A percentile compares a stretch with the other conserved stretches of the same genome.
phyloP scores from a whole-genome alignment of 768 basidiomycete species.

The Trametes cingulata region DNA sequence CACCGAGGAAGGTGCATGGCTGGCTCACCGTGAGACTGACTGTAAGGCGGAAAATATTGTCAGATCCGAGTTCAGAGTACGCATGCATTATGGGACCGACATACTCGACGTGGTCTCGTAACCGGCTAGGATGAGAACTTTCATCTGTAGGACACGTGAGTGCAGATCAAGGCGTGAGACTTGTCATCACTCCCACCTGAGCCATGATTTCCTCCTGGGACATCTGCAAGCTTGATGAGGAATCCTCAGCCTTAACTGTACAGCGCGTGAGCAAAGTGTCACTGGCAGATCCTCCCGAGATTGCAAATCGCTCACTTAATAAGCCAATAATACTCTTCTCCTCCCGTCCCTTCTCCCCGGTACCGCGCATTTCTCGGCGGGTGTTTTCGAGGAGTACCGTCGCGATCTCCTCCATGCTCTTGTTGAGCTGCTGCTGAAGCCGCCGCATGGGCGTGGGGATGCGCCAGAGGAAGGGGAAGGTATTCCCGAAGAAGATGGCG shows the following conservation, averaged over 20 bases:
- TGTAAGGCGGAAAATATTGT: not conserved
- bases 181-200: conserved; percentile 28
- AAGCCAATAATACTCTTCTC: conserved; percentile 43
- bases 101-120: conserved; percentile 55
- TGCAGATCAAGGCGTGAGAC: not conserved
- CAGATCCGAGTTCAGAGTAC: too few species aligned
- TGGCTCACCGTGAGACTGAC: conserved; percentile 25
- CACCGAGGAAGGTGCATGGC: too few species aligned
- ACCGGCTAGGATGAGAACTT: conserved; percentile 42
- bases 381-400: conserved; percentile 34
- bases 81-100: conserved; percentile 16
- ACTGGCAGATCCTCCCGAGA: not conserved
- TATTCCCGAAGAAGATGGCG: conserved; percentile 28
- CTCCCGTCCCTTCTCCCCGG: conserved; percentile 22
- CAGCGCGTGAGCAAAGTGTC: not conserved
- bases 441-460: conserved; percentile 35
- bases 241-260: conserved; percentile 40
- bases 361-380: conserved; percentile 35
- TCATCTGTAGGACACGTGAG: conserved; percentile 31
- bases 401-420: conserved; percentile 37
- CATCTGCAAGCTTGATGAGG: conserved; percentile 33
- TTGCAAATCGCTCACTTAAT: conserved; percentile 29
- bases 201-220: conserved; percentile 44
- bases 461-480: conserved; percentile 34
- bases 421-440: conserved; percentile 29